These are phyloP conservation scores for Nymphaea colorata DNA, from an alignment of 164 flowering plant species.

Conservation along the genomic window DNA sequence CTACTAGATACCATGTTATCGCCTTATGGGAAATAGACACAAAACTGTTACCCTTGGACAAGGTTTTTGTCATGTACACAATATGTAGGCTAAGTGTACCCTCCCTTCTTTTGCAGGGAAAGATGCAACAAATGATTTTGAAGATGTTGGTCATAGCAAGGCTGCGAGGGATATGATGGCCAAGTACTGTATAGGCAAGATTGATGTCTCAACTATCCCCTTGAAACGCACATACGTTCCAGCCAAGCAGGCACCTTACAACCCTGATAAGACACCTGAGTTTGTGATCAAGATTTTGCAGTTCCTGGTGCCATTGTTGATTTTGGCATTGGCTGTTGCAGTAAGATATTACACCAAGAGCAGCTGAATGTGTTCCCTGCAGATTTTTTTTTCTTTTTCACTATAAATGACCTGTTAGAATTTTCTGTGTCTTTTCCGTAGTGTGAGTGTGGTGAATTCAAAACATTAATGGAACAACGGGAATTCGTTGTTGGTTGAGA, in stretches of 20 bases:
- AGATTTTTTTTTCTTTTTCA: neutral
- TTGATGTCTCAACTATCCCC: slow-evolving; percentile 62
- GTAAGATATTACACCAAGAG: slow-evolving; percentile 64
- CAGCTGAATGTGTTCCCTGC: slow-evolving; percentile 14
- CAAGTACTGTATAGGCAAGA: slow-evolving; percentile 60
- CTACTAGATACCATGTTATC: too few relatives aligned
- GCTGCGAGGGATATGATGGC: slow-evolving; percentile 71
- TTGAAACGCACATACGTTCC: slow-evolving; percentile 30
- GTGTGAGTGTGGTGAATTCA: neutral
- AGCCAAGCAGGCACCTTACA: slow-evolving; percentile 29
- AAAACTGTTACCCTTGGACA: too few relatives aligned
- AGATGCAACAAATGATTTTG: slow-evolving; percentile 89
- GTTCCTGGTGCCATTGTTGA: slow-evolving; percentile 70
- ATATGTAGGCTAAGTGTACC: neutral
- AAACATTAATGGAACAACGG: neutral
- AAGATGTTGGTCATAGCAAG: slow-evolving; percentile 89
- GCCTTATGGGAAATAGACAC: too few relatives aligned
- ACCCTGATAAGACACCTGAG: slow-evolving; percentile 44
- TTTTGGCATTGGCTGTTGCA: slow-evolving; percentile 69
- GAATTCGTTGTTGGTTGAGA: too few relatives aligned
- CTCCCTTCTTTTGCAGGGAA: slow-evolving; percentile 38
- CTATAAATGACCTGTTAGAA: neutral
- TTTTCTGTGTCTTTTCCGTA: neutral
- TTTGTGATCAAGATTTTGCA: slow-evolving; percentile 66
- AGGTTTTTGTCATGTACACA: too few relatives aligned